Conservation (phyloP, 2,329 filamentous ascomycete genomes). For the Colletotrichum sp. region DNA sequence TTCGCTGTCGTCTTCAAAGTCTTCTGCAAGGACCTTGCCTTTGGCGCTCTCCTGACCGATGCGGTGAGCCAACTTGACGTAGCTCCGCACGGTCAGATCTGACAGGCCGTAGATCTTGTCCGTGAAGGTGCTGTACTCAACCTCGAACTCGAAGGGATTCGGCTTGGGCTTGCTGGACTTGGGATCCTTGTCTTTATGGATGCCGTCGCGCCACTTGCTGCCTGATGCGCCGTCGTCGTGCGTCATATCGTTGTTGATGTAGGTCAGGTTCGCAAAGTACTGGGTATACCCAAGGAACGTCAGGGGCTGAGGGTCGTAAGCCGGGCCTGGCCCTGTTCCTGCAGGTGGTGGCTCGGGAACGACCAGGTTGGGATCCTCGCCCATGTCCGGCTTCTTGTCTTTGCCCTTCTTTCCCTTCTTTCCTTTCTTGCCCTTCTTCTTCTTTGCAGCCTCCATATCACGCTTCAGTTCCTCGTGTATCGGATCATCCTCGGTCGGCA, state of each 20-base stretch:
- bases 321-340: slow-evolving; percentile 79
- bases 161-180: slow-evolving; percentile 60
- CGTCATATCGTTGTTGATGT: slow-evolving; percentile 77
- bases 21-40: slow-evolving; percentile 25
- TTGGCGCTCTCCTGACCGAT: slow-evolving; percentile 62
- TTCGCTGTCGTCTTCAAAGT: slow-evolving; percentile 29
- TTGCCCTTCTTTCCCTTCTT: slow-evolving; percentile 42
- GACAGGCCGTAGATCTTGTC: slow-evolving; percentile 77
- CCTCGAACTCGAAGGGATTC: slow-evolving; percentile 72
- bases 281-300: slow-evolving; percentile 84
- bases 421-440: slow-evolving; percentile 43
- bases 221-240: slow-evolving; percentile 33
- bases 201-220: slow-evolving; percentile 66
- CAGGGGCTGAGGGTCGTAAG: slow-evolving; percentile 85
- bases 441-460: slow-evolving; percentile 34
- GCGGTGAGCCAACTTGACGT: slow-evolving; percentile 77
- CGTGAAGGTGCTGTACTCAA: slow-evolving; percentile 85
- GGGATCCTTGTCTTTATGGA: slow-evolving; percentile 64
- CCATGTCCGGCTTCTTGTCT: slow-evolving; percentile 51
- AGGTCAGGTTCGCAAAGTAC: slow-evolving; percentile 93
- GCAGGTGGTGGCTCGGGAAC: slow-evolving; percentile 77
- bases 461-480: slow-evolving; percentile 32
- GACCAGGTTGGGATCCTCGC: slow-evolving; percentile 64
- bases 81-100: slow-evolving; percentile 85
- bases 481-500: slow-evolving; percentile 19